Evolutionary conservation across 106 monocot species (phyloP).

Genomic region (Allium cepa): DNA sequence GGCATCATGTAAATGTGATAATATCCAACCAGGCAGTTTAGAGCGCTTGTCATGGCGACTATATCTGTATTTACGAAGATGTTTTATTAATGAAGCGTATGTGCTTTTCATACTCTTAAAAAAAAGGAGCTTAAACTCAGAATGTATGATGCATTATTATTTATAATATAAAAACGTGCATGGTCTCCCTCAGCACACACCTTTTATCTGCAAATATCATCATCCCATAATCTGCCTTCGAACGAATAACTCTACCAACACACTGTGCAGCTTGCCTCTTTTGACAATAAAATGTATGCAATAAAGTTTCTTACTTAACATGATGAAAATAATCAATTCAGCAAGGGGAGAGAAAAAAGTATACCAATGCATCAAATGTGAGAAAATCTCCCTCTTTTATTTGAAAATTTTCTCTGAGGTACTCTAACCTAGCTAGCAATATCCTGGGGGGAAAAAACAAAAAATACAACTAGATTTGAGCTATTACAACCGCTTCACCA

Average conservation of each 20-base stretch:
- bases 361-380: slow-evolving; percentile 99
- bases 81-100: not conserved
- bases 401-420: slow-evolving; percentile 90
- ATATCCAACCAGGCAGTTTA: slow-evolving; percentile 93
- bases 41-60: slow-evolving; percentile 98
- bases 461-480: not conserved
- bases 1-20: slow-evolving; percentile 89
- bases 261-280: slow-evolving; percentile 99
- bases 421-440: slow-evolving; percentile 84
- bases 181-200: slow-evolving; percentile 14
- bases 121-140: no score
- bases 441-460: slow-evolving; percentile 44
- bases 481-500: no score
- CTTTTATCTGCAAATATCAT: slow-evolving; percentile 99
- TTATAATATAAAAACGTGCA: no score
- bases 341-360: not conserved
- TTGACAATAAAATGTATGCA: not conserved
- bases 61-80: slow-evolving; percentile 52
- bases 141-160: no score
- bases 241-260: slow-evolving; percentile 98
- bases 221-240: slow-evolving; percentile 99
- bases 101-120: no score
- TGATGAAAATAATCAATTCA: not conserved
- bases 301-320: not conserved
- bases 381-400: slow-evolving; percentile 99